A percentile compares a stretch with the other conserved stretches of the same genome.
Conservation (phyloP, 352 stramenopile species). For the Thalassiosira mediterranea region DNA sequence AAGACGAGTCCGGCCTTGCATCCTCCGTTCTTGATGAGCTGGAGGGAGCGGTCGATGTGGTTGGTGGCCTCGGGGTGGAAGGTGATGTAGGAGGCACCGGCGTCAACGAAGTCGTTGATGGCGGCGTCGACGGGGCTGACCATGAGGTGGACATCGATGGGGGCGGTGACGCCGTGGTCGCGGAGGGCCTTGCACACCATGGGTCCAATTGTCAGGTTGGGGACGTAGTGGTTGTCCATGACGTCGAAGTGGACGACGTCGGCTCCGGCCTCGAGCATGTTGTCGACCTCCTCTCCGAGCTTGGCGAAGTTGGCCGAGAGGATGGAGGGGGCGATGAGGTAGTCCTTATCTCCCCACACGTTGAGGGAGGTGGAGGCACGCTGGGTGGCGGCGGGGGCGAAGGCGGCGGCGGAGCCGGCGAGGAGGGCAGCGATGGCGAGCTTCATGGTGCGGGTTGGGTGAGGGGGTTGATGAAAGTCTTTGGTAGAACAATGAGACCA, state of each 20-base stretch:
- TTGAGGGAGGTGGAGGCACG: too few species aligned
- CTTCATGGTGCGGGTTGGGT: too few species aligned
- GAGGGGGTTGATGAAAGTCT: too few species aligned
- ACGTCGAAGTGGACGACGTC: slow-evolving; percentile 87
- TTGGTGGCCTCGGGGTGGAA: slow-evolving; percentile 85
- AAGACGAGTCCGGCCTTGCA: slow-evolving; percentile 83
- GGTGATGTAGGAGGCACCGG: slow-evolving; percentile 80
- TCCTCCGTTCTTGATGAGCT: slow-evolving; percentile 76
- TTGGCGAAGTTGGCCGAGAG: slow-evolving; percentile 82
- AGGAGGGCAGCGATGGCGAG: too few species aligned
- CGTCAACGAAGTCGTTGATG: slow-evolving; percentile 80
- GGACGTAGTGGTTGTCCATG: slow-evolving; percentile 87
- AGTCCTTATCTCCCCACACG: slow-evolving; percentile 76
- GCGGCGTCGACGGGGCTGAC: slow-evolving; percentile 77
- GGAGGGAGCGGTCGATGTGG: slow-evolving; percentile 81
- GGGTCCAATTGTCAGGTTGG: slow-evolving; percentile 85
- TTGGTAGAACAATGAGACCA: too few species aligned
- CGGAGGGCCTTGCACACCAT: slow-evolving; percentile 82
- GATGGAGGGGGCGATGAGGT: slow-evolving; percentile 83
- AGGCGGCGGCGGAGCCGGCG: too few species aligned
- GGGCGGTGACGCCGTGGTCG: slow-evolving; percentile 79
- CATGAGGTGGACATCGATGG: slow-evolving; percentile 87
- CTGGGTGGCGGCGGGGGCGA: too few species aligned
- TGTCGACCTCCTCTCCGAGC: slow-evolving; percentile 82
- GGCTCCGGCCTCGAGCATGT: slow-evolving; percentile 77